phyloP scores from a whole-genome alignment of 768 basidiomycete genomes.

The Cystofilobasidium ferigula region DNA sequence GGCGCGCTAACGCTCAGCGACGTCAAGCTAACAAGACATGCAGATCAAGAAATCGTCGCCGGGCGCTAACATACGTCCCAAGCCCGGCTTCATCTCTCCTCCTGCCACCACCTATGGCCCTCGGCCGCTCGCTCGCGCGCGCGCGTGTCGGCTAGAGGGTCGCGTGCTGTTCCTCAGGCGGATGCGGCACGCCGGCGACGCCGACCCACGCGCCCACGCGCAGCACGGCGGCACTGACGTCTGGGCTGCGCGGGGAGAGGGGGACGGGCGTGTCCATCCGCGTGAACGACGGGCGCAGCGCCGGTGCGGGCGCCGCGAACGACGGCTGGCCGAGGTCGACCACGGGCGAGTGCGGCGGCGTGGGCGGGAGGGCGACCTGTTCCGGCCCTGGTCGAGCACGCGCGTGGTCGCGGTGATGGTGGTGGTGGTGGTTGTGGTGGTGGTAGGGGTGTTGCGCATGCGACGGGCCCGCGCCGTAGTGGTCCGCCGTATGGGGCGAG shows the following conservation, averaged over 20 bases:
- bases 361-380: background rate
- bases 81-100: background rate
- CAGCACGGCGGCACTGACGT: background rate
- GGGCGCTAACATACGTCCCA: slow-evolving; percentile 1
- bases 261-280: background rate
- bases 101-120: no score
- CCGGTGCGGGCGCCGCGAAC: background rate
- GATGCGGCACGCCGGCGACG: background rate
- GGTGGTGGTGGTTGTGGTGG: no score
- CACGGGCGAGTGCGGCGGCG: background rate
- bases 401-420: no score
- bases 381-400: background rate
- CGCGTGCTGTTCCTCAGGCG: background rate
- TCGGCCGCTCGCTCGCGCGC: background rate
- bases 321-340: background rate
- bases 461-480: no score
- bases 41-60: background rate
- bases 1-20: no score
- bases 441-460: no score
- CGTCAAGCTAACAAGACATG: no score
- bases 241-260: background rate
- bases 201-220: slow-evolving; percentile 3
- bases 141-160: background rate
- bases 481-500: no score
- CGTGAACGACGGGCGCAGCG: background rate